Evolutionary conservation across 2,329 filamentous ascomycete species (phyloP), one percentile per base, ranked within the genome.

Genomic region (Colletotrichum orbiculare): DNA sequence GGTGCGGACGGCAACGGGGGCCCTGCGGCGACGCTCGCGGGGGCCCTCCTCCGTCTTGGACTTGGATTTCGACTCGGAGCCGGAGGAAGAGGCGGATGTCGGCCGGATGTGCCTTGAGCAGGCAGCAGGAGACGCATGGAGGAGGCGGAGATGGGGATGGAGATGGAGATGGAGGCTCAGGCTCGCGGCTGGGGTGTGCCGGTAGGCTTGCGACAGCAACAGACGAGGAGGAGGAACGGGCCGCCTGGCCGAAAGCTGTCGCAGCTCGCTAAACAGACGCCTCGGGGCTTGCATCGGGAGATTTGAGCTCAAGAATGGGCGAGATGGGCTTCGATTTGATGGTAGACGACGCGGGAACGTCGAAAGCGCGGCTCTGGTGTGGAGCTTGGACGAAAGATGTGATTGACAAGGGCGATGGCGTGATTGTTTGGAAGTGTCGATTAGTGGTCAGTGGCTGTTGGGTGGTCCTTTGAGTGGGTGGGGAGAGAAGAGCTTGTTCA

Each of bases 401-500:
- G 63, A 62, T 41, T 39, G 63, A 63, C 63, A 54, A 54, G 63
- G 63, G 63, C 63, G 59, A 66, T 66, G 63, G 63, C 63, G 63
- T 66, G 63, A 63, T 66, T 57, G 59, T 53, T 49, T 59, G 47
- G 37, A 11, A 46, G 43, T 13, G 13, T 13, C 12, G 42, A 41
- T 15, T 54, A 42, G 25, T 11, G 13, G 25, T 25, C 25, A 25
- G 25, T 25, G 25, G 25, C 25, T 25, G 25, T 5, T 25, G 25
- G 25, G 25, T 25, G 25, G 25, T 25, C 25, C 25, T 25, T 25
- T 54, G 46, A 45, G 61, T 47, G 48, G 39, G 47, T 38, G 35
- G 56, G 39, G 43, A 34, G 59, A 66, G 57, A 66, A 66, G 38
- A 52, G 42, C 37, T 41, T 39, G 47, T 53, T 52, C 43, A 47